Evolutionary conservation across 2,329 filamentous ascomycete genomes (phyloP).

Genomic region (Fusarium vanettenii): DNA sequence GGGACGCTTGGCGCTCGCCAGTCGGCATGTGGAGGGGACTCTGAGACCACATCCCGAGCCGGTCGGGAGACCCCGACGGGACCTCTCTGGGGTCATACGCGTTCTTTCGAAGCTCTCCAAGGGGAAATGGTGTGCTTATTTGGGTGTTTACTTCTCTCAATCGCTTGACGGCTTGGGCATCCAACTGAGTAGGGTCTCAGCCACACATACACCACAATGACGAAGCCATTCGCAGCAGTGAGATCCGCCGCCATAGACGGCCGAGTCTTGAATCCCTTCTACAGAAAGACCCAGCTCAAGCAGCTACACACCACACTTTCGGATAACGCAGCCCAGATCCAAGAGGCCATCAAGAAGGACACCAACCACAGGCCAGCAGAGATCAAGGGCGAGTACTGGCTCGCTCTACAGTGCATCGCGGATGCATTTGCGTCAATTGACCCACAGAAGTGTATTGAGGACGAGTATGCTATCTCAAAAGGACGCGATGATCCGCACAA

Average conservation of each 20-base stretch:
- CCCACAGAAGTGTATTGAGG: slow-evolving; percentile 14
- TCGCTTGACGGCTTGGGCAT: background rate
- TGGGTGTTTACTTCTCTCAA: background rate
- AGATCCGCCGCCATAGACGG: slow-evolving; percentile 35
- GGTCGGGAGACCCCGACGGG: background rate
- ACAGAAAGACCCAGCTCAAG: slow-evolving; percentile 32
- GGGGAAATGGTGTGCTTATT: background rate
- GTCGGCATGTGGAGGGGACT: slow-evolving; percentile 31
- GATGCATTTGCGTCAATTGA: slow-evolving; percentile 26
- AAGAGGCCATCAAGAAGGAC: slow-evolving; percentile 35
- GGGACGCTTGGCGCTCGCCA: background rate
- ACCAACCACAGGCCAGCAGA: slow-evolving; percentile 26
- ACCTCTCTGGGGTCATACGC: background rate
- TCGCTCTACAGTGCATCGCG: slow-evolving; percentile 29
- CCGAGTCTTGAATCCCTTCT: slow-evolving; percentile 32
- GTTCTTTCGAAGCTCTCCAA: background rate
- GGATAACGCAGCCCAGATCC: slow-evolving; percentile 19
- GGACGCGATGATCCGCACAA: slow-evolving; percentile 19
- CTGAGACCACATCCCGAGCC: slow-evolving; percentile 16
- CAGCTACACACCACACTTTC: slow-evolving; percentile 23
- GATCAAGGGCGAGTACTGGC: slow-evolving; percentile 37
- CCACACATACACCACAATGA: slow-evolving; percentile 18
- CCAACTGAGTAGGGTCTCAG: background rate
- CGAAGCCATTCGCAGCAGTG: slow-evolving; percentile 27
- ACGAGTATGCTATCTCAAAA: slow-evolving; percentile 27